A percentile compares a stretch with the other conserved stretches of the same genome.
Conservation (phyloP, 495 filamentous ascomycete species). For the Talaromyces nanjingensis region DNA sequence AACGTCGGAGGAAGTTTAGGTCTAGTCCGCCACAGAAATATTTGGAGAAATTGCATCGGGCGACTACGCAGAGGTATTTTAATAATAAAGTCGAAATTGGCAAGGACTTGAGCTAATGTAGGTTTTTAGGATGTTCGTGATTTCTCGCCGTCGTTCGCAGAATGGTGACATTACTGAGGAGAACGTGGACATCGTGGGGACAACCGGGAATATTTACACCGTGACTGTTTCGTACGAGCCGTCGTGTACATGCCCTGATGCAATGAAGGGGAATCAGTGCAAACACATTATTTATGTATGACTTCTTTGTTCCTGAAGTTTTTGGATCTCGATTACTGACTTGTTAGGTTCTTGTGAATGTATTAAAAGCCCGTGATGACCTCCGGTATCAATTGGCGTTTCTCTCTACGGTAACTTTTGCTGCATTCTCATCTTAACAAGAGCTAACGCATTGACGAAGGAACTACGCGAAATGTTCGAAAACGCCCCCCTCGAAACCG, state of each 20-base stretch:
- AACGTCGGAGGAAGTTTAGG: constrained; percentile 37
- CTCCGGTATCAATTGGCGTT: constrained; percentile 72
- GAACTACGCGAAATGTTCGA: constrained; percentile 24
- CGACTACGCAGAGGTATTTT: constrained; percentile 30
- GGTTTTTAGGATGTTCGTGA: constrained; percentile 47
- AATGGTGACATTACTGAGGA: constrained; percentile 40
- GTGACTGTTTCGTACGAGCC: constrained; percentile 49
- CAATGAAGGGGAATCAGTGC: constrained; percentile 59
- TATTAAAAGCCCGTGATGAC: constrained; percentile 54
- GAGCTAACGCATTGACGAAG: background rate
- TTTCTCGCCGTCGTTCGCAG: constrained; percentile 38
- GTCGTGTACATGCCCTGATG: constrained; percentile 62
- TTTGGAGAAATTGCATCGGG: constrained; percentile 33
- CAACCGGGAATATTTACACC: constrained; percentile 71
- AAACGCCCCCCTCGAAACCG: constrained; percentile 24
- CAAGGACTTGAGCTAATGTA: background rate
- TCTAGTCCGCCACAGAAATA: constrained; percentile 31
- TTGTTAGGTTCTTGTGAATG: constrained; percentile 52
- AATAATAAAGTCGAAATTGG: background rate
- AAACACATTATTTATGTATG: constrained; percentile 65
- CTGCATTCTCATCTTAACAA: background rate
- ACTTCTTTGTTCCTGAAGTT: background rate
- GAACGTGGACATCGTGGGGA: constrained; percentile 61
- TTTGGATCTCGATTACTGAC: constrained; percentile 8
- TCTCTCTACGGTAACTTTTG: constrained; percentile 41